These are phyloP conservation scores for Aspergillus carbonarius DNA, from an alignment of 2,329 filamentous ascomycete species.

Conservation along the genomic window DNA sequence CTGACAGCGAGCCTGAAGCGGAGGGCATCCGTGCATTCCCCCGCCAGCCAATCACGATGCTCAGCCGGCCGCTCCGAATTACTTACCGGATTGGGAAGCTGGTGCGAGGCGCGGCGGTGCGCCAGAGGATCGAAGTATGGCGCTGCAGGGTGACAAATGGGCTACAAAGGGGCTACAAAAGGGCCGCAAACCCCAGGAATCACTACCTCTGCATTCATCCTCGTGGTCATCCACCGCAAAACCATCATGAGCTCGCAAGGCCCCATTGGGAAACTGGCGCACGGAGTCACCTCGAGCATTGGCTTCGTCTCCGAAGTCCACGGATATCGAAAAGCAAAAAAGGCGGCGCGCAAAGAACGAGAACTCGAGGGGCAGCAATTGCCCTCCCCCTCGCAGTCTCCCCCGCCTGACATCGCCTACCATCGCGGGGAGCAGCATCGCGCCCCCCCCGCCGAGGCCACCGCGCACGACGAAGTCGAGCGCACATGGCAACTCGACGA, in stretches of 20 bases:
- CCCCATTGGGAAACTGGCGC: not conserved
- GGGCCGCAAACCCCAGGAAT: not conserved
- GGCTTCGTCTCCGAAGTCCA: constrained; percentile 3
- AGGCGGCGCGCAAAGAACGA: not conserved
- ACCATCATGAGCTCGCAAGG: not conserved
- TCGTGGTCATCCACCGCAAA: not conserved
- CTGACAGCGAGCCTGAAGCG: too few species aligned
- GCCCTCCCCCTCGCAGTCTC: not conserved
- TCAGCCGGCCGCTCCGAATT: not conserved
- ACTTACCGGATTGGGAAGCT: not conserved
- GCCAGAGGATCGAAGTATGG: too few species aligned
- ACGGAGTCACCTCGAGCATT: constrained; percentile 1
- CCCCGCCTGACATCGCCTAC: not conserved
- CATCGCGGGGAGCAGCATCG: not conserved
- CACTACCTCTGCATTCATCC: not conserved
- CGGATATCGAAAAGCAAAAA: not conserved
- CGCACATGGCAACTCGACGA: constrained; percentile 4
- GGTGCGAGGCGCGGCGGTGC: too few species aligned
- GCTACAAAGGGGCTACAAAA: too few species aligned
- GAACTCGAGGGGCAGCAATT: not conserved
- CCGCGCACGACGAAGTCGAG: not conserved
- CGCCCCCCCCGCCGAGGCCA: not conserved
- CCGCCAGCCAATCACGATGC: not conserved
- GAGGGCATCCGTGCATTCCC: too few species aligned
- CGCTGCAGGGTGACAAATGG: too few species aligned